These are phyloP conservation scores for Plantago ovata DNA, from an alignment of 257 asterid genomes.

Conservation along the genomic window DNA sequence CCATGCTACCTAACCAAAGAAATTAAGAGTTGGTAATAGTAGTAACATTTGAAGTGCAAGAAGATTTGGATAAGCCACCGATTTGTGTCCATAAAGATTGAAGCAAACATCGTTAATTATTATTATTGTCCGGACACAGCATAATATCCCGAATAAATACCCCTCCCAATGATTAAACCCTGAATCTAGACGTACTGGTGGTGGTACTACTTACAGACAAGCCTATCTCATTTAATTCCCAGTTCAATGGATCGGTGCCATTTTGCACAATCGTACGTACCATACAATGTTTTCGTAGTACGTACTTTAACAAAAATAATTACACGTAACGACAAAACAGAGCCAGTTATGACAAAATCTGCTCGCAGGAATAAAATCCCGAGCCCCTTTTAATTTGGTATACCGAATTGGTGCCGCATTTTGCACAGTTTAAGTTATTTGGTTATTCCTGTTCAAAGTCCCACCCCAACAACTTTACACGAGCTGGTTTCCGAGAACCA, in stretches of 20 bases:
- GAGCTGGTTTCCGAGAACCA: slow-evolving; percentile 64
- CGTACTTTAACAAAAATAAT: no score
- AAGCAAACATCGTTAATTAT: slow-evolving; percentile 1
- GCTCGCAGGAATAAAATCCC: slow-evolving; percentile 27
- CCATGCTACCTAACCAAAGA: no score
- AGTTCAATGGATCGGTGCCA: slow-evolving; percentile 34
- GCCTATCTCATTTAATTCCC: slow-evolving; percentile 22
- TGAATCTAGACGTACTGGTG: slow-evolving; percentile 39
- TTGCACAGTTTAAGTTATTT: slow-evolving; percentile 18
- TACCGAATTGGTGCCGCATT: slow-evolving; percentile 24
- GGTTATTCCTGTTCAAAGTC: slow-evolving; percentile 2
- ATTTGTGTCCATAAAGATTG: background rate
- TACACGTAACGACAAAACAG: slow-evolving; percentile 37
- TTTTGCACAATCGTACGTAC: background rate
- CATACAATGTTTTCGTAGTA: slow-evolving; percentile 1
- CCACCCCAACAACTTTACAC: slow-evolving; percentile 50
- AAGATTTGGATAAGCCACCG: no score
- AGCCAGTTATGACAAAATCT: slow-evolving; percentile 37
- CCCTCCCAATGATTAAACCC: slow-evolving; percentile 24
- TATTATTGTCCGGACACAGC: slow-evolving; percentile 53
- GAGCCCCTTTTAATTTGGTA: slow-evolving; percentile 10
- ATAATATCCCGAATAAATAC: slow-evolving; percentile 23
- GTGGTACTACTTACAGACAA: background rate
- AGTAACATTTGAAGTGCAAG: no score
- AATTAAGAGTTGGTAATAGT: no score